A percentile compares a stretch with the other conserved stretches of the same genome.
phyloP scores from a whole-genome alignment of 176 grass and related monocot species.

The Oryza meyeriana region DNA sequence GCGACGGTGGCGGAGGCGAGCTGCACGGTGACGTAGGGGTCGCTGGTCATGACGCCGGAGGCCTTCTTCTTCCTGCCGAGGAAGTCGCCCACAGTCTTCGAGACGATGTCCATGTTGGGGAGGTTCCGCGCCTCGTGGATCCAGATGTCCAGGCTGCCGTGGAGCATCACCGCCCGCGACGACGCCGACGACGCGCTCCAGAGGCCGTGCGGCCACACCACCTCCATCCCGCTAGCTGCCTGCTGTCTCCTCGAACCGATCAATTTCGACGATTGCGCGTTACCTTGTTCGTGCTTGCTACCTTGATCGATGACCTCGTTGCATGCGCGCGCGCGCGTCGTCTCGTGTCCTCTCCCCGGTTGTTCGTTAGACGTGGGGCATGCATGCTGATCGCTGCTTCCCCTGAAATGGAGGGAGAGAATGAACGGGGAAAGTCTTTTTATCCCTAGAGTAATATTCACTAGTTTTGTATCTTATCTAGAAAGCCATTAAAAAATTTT shows the following conservation, averaged over 20 bases:
- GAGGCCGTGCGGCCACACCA: not conserved
- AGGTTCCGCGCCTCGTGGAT: conserved; percentile 72
- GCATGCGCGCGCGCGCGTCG: not conserved
- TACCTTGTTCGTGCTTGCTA: not conserved
- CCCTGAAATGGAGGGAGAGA: conserved; percentile 20
- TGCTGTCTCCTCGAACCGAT: not conserved
- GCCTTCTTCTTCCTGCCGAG: conserved; percentile 34
- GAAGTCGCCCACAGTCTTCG: conserved; percentile 62
- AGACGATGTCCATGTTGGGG: conserved; percentile 85
- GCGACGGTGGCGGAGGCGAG: conserved; percentile 48
- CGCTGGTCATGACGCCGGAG: conserved; percentile 60
- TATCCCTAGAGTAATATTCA: too few species aligned
- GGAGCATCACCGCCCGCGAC: conserved; percentile 62
- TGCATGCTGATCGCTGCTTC: not conserved
- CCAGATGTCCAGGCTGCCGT: conserved; percentile 82
- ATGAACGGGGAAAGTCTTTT: too few species aligned
- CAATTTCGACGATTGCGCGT: not conserved
- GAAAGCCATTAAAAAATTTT: too few species aligned
- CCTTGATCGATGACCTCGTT: not conserved
- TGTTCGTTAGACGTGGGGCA: not conserved
- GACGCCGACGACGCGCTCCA: conserved; percentile 10
- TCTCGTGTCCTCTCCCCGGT: not conserved
- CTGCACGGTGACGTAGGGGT: conserved; percentile 81
- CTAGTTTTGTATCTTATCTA: too few species aligned
- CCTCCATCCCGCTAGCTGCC: not conserved